Percentiles rank a stretch among this genome's conserved stretches.
These are phyloP conservation scores for Vitis rotundifolia DNA, from an alignment of 164 flowering plant species.

Conservation along the genomic window DNA sequence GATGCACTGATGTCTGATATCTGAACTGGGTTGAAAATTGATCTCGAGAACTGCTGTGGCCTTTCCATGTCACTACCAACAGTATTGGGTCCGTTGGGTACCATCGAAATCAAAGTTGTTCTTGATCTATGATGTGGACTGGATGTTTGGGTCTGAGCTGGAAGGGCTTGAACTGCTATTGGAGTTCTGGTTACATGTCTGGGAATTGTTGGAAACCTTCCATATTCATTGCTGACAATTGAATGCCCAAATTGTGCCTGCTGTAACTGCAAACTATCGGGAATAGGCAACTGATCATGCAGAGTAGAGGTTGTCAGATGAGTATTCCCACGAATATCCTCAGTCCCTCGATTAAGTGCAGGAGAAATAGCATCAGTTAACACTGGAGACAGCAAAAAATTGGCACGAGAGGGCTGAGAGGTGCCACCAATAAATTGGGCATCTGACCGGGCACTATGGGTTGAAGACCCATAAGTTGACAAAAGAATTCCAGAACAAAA, in stretches of 20 bases:
- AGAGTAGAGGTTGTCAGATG: constrained; percentile 14
- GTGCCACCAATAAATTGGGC: constrained; percentile 14
- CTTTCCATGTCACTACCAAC: constrained; percentile 28
- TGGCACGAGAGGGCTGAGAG: constrained; percentile 16
- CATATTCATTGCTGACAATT: constrained; percentile 28
- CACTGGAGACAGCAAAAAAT: constrained; percentile 29
- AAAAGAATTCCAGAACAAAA: constrained; percentile 36
- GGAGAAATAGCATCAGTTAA: constrained; percentile 50
- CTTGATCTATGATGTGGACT: constrained; percentile 29
- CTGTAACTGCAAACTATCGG: constrained; percentile 33
- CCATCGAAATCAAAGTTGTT: constrained; percentile 15
- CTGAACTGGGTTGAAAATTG: constrained; percentile 15
- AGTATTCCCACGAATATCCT: constrained; percentile 18
- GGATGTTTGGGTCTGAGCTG: constrained; percentile 40
- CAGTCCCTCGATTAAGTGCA: constrained; percentile 33
- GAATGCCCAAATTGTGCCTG: constrained; percentile 32
- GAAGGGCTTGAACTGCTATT: constrained; percentile 66
- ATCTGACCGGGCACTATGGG: constrained; percentile 18
- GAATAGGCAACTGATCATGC: constrained; percentile 25
- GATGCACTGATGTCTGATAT: constrained; percentile 25
- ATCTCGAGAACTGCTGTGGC: constrained; percentile 35
- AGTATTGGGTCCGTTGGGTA: constrained; percentile 15
- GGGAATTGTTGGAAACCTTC: constrained; percentile 27
- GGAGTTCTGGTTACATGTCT: constrained; percentile 49
- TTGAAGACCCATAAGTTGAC: constrained; percentile 10